These are phyloP conservation scores for Nidularia pulvinata DNA, from an alignment of 768 basidiomycete genomes.

Conservation along the genomic window DNA sequence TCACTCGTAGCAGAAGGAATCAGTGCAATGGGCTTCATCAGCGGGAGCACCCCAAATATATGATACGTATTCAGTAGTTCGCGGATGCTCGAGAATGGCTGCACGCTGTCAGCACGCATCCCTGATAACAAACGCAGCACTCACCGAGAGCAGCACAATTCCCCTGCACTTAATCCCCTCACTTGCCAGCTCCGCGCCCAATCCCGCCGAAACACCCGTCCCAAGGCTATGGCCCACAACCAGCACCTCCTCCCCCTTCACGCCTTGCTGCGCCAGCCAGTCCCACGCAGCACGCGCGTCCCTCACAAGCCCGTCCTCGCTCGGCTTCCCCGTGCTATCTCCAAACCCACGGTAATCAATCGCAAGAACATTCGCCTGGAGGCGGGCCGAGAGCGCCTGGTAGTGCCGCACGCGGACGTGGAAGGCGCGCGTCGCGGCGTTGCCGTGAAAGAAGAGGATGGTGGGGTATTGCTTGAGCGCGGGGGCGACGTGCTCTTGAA, in stretches of 20 bases:
- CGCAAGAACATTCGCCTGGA: conserved; percentile 75
- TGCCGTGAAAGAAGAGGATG: conserved; percentile 93
- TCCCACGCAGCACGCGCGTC: conserved; percentile 84
- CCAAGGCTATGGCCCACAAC: conserved; percentile 90
- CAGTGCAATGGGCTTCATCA: conserved; percentile 68
- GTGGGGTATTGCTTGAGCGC: conserved; percentile 67
- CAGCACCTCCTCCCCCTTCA: conserved; percentile 56
- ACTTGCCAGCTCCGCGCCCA: conserved; percentile 45
- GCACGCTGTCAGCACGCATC: conserved; percentile 18
- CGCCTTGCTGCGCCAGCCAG: conserved; percentile 67
- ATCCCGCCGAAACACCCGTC: conserved; percentile 68
- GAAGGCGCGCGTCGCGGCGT: conserved; percentile 78
- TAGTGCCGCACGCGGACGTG: conserved; percentile 70
- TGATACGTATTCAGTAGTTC: conserved; percentile 71
- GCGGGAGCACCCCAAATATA: conserved; percentile 64
- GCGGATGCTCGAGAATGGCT: conserved; percentile 63
- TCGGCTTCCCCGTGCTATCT: conserved; percentile 81
- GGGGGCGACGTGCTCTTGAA: conserved; percentile 40
- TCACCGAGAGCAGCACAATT: conserved; percentile 47
- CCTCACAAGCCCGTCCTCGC: conserved; percentile 65
- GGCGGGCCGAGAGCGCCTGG: conserved; percentile 59
- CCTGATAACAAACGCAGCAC: conserved; percentile 20
- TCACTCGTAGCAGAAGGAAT: conserved; percentile 67
- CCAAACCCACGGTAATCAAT: conserved; percentile 94
- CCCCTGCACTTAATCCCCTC: conserved; percentile 40